phyloP scores from a whole-genome alignment of 176 grass and related monocot genomes.

The Tillandsia fasciculata region DNA sequence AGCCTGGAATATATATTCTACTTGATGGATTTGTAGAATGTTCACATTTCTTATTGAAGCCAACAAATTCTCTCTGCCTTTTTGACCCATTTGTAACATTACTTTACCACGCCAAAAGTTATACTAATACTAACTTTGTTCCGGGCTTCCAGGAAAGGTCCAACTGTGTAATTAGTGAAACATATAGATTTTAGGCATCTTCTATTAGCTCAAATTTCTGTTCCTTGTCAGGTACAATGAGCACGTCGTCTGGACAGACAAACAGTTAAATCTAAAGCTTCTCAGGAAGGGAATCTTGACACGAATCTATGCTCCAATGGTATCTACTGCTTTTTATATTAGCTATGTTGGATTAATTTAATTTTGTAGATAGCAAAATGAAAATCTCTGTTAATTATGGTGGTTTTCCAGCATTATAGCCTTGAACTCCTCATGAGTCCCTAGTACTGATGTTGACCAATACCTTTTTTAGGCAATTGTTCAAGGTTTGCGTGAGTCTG shows the following conservation, averaged over 20 bases:
- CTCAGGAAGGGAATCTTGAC: constrained; percentile 67
- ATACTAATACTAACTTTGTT: background rate
- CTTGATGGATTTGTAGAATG: background rate
- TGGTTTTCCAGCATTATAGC: too few species aligned
- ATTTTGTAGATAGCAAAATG: background rate
- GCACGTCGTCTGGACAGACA: constrained; percentile 73
- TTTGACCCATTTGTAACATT: background rate
- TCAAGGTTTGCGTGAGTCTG: constrained; percentile 68
- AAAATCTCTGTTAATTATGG: background rate
- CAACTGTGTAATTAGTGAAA: constrained; percentile 10
- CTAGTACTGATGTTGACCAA: background rate
- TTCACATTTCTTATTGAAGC: background rate
- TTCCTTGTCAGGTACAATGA: constrained; percentile 69
- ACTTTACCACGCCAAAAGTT: background rate
- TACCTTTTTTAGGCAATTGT: constrained; percentile 54
- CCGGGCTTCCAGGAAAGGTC: background rate
- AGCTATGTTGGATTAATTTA: constrained; percentile 11
- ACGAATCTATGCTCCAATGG: constrained; percentile 87
- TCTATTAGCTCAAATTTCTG: background rate
- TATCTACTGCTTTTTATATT: constrained; percentile 21
- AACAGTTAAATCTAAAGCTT: constrained; percentile 74
- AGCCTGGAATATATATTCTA: background rate
- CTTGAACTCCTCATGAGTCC: background rate
- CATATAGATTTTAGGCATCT: background rate
- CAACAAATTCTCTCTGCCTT: background rate